Conservation (phyloP, 1,284 basidiomycete species). For the Mycosarcoma maydis region DNA sequence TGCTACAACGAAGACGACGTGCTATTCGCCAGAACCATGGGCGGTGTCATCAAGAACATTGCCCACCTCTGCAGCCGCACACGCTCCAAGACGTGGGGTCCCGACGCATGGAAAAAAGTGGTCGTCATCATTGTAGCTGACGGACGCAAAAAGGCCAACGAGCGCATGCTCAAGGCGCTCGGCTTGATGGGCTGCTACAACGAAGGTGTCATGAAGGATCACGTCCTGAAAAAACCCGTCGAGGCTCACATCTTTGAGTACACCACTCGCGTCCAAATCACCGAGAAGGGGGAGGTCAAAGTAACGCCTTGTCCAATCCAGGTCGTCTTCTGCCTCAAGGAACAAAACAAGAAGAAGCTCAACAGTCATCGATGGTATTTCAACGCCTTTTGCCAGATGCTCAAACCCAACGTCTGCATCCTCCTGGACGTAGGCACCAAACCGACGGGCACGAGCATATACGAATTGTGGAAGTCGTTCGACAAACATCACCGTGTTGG, state of each 20-base stretch:
- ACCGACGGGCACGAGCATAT: conserved; percentile 76
- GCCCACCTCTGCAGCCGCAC: conserved; percentile 81
- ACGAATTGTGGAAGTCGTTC: conserved; percentile 96
- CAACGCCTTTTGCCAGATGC: conserved; percentile 67
- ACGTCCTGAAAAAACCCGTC: conserved; percentile 84
- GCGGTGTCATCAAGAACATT: conserved; percentile 83
- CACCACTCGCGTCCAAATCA: conserved; percentile 88
- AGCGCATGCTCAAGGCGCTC: conserved; percentile 88
- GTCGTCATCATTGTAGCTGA: conserved; percentile 81
- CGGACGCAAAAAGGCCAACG: conserved; percentile 89
- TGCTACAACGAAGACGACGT: conserved; percentile 93
- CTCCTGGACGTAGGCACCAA: conserved; percentile 93
- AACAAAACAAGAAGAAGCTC: conserved; percentile 64
- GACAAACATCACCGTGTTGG: conserved; percentile 94
- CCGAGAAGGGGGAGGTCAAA: conserved; percentile 78
- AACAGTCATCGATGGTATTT: conserved; percentile 64
- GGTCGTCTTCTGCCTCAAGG: conserved; percentile 66
- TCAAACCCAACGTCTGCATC: conserved; percentile 84
- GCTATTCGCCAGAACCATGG: conserved; percentile 89
- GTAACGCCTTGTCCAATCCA: conserved; percentile 67
- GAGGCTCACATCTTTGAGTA: conserved; percentile 96
- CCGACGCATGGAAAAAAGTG: conserved; percentile 92
- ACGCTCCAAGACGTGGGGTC: conserved; percentile 93
- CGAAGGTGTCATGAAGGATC: conserved; percentile 84
- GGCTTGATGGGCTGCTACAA: conserved; percentile 72